Base-by-base conservation (phyloP, 331 rosid genomes). In the Stylosanthes scabra region DNA sequence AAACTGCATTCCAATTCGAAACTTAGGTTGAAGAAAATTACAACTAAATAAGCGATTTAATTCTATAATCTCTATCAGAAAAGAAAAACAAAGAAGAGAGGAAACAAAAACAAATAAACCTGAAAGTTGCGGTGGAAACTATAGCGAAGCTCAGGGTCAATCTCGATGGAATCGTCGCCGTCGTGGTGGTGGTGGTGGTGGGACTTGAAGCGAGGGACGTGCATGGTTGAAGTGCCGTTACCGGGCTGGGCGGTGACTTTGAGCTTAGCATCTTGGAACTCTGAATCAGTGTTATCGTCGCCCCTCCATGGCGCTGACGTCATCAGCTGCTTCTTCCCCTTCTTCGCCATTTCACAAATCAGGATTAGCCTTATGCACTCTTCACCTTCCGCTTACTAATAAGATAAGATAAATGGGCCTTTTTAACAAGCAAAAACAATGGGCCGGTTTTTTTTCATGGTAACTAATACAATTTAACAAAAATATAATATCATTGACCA, bases 291-390 rank as follows among this genome's bases (percentile, higher is more conserved):
- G 0, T 77, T 7, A 0, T 77, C 88, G 10, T 80, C 88, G 12
- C 87, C 99, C 78, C 99, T 85, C 99, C 97, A 94, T 50, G 99
- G 99, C 50, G 97, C 99, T 16, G 97, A 90, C 63, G 96, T 70
- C 90, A 89, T 78, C 67, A 95, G 42, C 56, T 88, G 85, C 92
- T 88, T 91, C 88, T 83, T 95, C 9, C 75, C 84, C 76, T 80
- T 50, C 85, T 89, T 94, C 79, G 84, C 54, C 98, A 88, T 87
- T 13, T 71, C 37, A 31, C 37, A 31, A 31, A 3, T 31, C 37
- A 3, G 37, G 37, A 31, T 31, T 31, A 31, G 3, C 37, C 5
- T 31, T 31, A 4, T 31, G 3, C 37, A 31, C 37, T 31, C 37
- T 31, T 31, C 37, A 31, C 37, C 37, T 31, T 3, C 37, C 6